Percentiles rank a stretch among this genome's conserved stretches.
Conservation (phyloP, 139 green algal genomes). For the Picochlorum sp. region DNA sequence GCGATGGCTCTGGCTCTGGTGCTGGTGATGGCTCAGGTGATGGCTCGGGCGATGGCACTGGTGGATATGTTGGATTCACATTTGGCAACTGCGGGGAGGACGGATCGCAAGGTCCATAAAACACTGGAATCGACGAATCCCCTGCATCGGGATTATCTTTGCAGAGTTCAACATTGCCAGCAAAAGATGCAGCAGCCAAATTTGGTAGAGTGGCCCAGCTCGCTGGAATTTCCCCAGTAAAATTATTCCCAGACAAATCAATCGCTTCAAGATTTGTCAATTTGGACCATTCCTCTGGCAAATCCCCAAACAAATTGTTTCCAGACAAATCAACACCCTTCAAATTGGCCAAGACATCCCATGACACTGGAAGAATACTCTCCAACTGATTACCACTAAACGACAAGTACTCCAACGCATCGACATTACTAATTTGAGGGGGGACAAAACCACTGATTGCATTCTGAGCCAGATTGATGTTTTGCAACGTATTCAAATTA, state of each 20-base stretch:
- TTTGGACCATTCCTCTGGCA: slow-evolving; percentile 22
- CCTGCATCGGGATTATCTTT: background rate
- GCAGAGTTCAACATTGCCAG: slow-evolving; percentile 24
- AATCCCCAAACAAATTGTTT: slow-evolving; percentile 17
- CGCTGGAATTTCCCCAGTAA: slow-evolving; percentile 19
- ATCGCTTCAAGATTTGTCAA: slow-evolving; percentile 19
- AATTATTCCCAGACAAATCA: slow-evolving; percentile 21
- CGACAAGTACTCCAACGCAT: slow-evolving; percentile 19
- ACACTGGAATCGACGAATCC: background rate
- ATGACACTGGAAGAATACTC: slow-evolving; percentile 15
- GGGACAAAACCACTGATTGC: slow-evolving; percentile 25
- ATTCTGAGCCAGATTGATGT: slow-evolving; percentile 20
- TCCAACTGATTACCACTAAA: slow-evolving; percentile 23
- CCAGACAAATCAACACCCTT: slow-evolving; percentile 25
- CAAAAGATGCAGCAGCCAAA: slow-evolving; percentile 19
- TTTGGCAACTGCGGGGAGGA: slow-evolving; percentile 14
- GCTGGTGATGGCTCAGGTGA: background rate
- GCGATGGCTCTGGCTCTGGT: background rate
- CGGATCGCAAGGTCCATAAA: slow-evolving; percentile 19
- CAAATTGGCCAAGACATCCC: slow-evolving; percentile 15
- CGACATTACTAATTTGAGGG: slow-evolving; percentile 15
- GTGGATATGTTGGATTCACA: slow-evolving; percentile 26
- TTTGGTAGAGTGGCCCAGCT: slow-evolving; percentile 13
- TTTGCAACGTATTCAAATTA: slow-evolving; percentile 14
- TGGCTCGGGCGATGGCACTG: background rate